Percentiles rank a stretch among this genome's conserved stretches.
Evolutionary conservation across 305 asterid genomes (phyloP).

Genomic region (Solanum hybrid): DNA sequence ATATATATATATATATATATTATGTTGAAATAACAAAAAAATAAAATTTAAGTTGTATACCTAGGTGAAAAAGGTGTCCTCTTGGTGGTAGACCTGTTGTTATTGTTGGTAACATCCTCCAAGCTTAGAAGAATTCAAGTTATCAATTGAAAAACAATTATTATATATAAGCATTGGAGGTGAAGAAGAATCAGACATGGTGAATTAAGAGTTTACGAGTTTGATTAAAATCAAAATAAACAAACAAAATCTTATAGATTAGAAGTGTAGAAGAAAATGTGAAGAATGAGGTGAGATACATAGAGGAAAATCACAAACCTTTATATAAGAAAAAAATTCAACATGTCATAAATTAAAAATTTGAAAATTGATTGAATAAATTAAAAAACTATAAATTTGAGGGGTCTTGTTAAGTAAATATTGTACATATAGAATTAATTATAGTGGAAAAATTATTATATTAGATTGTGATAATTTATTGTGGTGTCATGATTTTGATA

Average conservation of each 20-base stretch:
- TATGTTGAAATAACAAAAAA: neutral
- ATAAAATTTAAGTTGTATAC: neutral
- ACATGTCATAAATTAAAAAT: neutral
- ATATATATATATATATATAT: too few relatives aligned
- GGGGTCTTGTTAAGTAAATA: neutral
- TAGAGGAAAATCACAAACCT: neutral
- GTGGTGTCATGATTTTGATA: neutral
- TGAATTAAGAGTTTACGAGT: neutral
- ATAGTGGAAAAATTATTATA: neutral
- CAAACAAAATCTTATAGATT: neutral
- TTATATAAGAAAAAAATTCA: neutral
- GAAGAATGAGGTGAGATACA: neutral
- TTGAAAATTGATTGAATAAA: neutral
- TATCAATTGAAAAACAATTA: too few relatives aligned
- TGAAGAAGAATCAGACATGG: neutral
- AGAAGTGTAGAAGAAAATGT: neutral
- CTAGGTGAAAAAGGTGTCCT: neutral
- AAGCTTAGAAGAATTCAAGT: neutral
- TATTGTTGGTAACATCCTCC: neutral
- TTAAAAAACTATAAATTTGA: too few relatives aligned
- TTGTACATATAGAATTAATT: too few relatives aligned
- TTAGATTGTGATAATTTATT: neutral
- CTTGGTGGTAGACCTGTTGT: neutral
- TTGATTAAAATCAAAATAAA: too few relatives aligned
- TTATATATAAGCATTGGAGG: neutral